phyloP scores from a whole-genome alignment of 257 asterid genomes.

The Petunia axillaris region DNA sequence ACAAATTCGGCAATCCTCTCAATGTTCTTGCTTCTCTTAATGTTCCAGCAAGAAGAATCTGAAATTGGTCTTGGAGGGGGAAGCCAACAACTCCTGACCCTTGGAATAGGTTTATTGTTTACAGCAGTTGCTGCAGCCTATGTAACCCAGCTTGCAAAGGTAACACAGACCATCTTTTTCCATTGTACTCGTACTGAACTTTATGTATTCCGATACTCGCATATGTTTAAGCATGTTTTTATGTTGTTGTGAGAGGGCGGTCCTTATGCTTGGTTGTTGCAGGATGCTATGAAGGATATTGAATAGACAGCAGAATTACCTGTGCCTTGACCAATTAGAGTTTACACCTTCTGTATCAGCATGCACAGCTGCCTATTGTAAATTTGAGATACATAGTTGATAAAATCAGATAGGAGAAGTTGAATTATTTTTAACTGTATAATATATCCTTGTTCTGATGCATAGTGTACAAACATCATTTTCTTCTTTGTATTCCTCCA shows the following conservation, averaged over 20 bases:
- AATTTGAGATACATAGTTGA: neutral
- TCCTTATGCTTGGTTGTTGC: slow-evolving; percentile 19
- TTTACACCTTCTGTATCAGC: neutral
- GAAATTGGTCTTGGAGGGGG: slow-evolving; percentile 67
- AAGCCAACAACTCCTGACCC: slow-evolving; percentile 61
- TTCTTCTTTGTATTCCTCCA: neutral
- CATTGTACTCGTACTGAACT: neutral
- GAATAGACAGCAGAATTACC: slow-evolving; percentile 28
- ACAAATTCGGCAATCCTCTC: neutral
- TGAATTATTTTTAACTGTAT: slow-evolving; percentile 5
- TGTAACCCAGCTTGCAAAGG: slow-evolving; percentile 90
- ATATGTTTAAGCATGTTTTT: neutral
- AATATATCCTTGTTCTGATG: slow-evolving; percentile 1
- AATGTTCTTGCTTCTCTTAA: neutral
- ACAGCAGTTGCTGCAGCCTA: slow-evolving; percentile 89
- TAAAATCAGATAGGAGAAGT: neutral
- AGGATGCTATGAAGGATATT: slow-evolving; percentile 55
- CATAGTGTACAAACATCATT: neutral
- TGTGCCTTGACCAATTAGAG: neutral
- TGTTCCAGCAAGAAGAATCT: slow-evolving; percentile 81
- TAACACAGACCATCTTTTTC: slow-evolving; percentile 27
- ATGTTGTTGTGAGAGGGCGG: neutral
- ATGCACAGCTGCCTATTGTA: neutral
- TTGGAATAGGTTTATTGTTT: slow-evolving; percentile 76
- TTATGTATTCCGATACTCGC: neutral